Evolutionary conservation across 202 grass and related monocot genomes (phyloP), one percentile per base, ranked within the genome.

Genomic region (Eragrostis tef): DNA sequence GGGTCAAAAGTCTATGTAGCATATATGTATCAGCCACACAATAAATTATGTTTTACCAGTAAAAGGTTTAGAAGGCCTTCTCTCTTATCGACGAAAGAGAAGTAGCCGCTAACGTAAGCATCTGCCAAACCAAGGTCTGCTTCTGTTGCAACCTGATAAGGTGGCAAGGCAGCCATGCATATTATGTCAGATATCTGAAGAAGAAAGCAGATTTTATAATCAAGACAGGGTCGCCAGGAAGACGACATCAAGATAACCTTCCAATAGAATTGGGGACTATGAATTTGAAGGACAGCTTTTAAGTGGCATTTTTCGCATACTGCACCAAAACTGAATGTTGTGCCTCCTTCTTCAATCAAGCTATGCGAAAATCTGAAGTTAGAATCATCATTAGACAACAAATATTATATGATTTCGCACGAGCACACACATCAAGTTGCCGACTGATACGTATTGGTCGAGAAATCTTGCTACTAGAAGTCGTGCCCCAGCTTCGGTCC

Each of bases 101-200:
- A 92, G 70, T 81, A 92, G 16, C 91, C 84, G 7, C 94, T 90
- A 83, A 97, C 89, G 39, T 98, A 98, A 20, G 92, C 88, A 46
- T 94, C 92, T 82, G 94, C 94, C 31, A 98, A 86, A 2, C 94
- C 94, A 74, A 98, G 82, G 83, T 98, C 94, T 44, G 90, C 90
- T 86, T 98, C 94, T 3, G 90, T 83, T 71, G 94, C 92, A 66
- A 94, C 80, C 94, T 97, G 80, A 58, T 54, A 71, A 61, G 71
- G 79, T 60, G 3, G 54, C 2, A 58, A 58, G 54, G 7, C 8
- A 11, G 20, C 2, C 54, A 22, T 58, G 54, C 7, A 9, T 19
- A 54, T 54, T 58, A 24, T 58, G n/a, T 24, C 9, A 58, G 54
- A 58, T 4, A 58, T 24, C 8, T 21, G 20, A 58, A 58, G 7